Conservation (phyloP, 1,139 yeast genomes). For the Wickerhamomyces sp. region DNA sequence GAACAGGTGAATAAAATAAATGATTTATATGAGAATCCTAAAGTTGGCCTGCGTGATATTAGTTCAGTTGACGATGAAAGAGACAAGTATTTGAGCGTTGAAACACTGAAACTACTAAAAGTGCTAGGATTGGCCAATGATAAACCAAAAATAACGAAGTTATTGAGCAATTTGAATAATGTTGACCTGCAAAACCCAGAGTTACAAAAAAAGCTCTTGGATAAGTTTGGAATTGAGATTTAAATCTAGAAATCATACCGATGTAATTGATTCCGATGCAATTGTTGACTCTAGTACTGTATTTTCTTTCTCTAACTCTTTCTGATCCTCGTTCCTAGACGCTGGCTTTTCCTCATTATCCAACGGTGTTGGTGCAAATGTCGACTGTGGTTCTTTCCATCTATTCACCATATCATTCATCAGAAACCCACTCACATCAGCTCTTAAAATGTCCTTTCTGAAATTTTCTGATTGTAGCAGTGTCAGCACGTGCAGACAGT, state of each 20-base stretch:
- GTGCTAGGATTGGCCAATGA: constrained; percentile 17
- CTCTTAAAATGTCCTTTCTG: constrained; percentile 49
- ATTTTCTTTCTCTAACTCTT: neutral
- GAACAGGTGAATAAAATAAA: constrained; percentile 28
- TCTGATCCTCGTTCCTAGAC: neutral
- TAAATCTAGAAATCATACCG: neutral
- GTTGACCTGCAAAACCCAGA: constrained; percentile 18
- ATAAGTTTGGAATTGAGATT: constrained; percentile 15
- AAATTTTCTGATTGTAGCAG: constrained; percentile 54
- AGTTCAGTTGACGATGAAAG: constrained; percentile 14
- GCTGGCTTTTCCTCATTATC: constrained; percentile 2
- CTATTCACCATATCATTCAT: constrained; percentile 76
- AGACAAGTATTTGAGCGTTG: constrained; percentile 25
- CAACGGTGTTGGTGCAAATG: constrained; percentile 23
- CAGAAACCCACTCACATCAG: constrained; percentile 52
- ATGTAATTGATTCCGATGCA: neutral
- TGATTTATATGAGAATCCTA: constrained; percentile 6
- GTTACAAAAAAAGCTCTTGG: constrained; percentile 13
- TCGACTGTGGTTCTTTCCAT: constrained; percentile 45
- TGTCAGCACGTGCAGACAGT: constrained; percentile 58
- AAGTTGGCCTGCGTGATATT: constrained; percentile 7
- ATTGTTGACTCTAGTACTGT: neutral
- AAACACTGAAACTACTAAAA: constrained; percentile 22
- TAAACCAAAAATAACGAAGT: constrained; percentile 18
- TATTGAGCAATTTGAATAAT: constrained; percentile 15